Evolutionary conservation across 2,329 filamentous ascomycete genomes (phyloP).

Genomic region (Cladosporium sp.): DNA sequence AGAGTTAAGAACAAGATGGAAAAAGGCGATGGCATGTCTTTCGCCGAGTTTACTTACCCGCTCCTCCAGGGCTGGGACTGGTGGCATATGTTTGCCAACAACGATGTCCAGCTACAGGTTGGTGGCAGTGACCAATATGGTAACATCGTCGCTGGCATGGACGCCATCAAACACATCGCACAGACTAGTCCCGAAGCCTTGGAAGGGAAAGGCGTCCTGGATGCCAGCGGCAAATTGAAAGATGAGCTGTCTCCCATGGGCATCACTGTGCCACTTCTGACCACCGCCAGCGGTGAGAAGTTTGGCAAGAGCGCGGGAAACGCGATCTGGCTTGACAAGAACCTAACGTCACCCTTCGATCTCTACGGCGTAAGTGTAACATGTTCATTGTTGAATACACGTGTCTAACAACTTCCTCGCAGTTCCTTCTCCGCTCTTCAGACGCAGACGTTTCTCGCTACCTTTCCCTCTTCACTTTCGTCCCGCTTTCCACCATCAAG

Average conservation of each 20-base stretch:
- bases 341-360: conserved; percentile 76
- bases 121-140: conserved; percentile 95
- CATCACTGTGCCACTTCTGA: conserved; percentile 85
- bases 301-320: conserved; percentile 95
- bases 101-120: conserved; percentile 75
- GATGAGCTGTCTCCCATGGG: conserved; percentile 59
- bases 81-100: conserved; percentile 74
- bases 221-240: conserved; percentile 34
- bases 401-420: conserved; percentile 20
- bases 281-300: conserved; percentile 78
- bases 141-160: conserved; percentile 88
- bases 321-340: conserved; percentile 83
- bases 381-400: not conserved
- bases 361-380: conserved; percentile 61
- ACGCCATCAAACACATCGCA: conserved; percentile 72
- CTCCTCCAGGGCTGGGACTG: conserved; percentile 95
- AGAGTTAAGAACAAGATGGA: conserved; percentile 77
- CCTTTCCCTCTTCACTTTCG: conserved; percentile 85
- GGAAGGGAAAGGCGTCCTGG: conserved; percentile 13
- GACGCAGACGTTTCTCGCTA: conserved; percentile 78
- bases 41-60: conserved; percentile 89
- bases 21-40: conserved; percentile 88
- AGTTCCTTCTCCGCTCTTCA: conserved; percentile 79
- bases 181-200: conserved; percentile 32
- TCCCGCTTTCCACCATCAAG: conserved; percentile 66